Evolutionary conservation across 495 filamentous ascomycete species (phyloP), one percentile per base, ranked within the genome.

Genomic region (Mytilinidion resinicola): DNA sequence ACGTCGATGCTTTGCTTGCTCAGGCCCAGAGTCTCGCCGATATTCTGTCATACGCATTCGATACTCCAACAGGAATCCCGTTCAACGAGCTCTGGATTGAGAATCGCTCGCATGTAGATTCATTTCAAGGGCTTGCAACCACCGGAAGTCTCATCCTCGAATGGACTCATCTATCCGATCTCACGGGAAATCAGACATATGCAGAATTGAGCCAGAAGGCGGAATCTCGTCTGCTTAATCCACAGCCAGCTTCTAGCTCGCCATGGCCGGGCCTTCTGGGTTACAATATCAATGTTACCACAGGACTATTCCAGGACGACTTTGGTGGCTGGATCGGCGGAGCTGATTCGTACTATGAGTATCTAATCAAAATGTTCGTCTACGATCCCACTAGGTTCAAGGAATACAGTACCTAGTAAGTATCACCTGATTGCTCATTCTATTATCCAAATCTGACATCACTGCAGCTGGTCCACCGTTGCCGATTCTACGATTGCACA

Each of bases 331-430:
- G 91, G 91, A 80, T 83, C 59, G 89, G 87, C 48, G 86, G 88
- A 9, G 81, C 80, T 44, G 91, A 96, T 71, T 87, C 82, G 21
- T 93, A 85, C 74, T 96, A 95, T 71, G 90, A 96, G 74, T 96
- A 96, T 62, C 79, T 95, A 21, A 86, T 96, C 69, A 96, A 96
- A 77, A 92, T 93, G 88, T 95, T 85, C 64, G 72, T 95, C 60
- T 95, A 95, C 67, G 85, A 91, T 67, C 78, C 85, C 10, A 54
- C 70, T 36, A 80, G 83, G 9, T 95, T 86, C 61, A 72, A 53
- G 2, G 12, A 14, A 1, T 64, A 61, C 53, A 42, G 53, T 8
- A 57, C 63, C 43, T 53, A 25, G 46, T 49, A 25, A 49, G 46
- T 49, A 17, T 9, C 46, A 20, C 33, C 11, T 42, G 12, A 42